Evolutionary conservation across 1,284 basidiomycete genomes (phyloP).

Genomic region (Ustilago trichophora): DNA sequence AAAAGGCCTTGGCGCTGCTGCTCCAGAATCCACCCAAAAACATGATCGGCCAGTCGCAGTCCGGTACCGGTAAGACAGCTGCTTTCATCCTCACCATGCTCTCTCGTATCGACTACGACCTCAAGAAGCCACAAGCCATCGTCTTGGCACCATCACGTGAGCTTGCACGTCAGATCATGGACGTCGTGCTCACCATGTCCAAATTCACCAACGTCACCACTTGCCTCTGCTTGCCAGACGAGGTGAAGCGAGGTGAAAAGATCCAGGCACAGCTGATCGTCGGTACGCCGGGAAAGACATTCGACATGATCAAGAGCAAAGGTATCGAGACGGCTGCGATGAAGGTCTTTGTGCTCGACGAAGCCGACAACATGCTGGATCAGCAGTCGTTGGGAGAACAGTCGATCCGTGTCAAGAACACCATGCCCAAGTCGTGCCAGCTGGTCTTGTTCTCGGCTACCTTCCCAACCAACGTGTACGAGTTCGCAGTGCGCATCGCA

Average conservation of each 20-base stretch:
- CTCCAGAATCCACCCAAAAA: conserved; percentile 91
- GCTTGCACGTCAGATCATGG: conserved; percentile 96
- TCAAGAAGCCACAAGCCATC: conserved; percentile 78
- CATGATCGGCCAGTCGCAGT: conserved; percentile 99
- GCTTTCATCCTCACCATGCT: conserved; percentile 98
- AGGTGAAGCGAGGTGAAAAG: conserved; percentile 74
- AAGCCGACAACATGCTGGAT: conserved; percentile 98
- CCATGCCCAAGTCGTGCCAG: conserved; percentile 77
- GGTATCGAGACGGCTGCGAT: conserved; percentile 76
- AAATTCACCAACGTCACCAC: conserved; percentile 92
- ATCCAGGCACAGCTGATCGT: conserved; percentile 91
- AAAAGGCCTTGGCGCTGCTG: conserved; percentile 90
- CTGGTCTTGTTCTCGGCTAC: conserved; percentile 98
- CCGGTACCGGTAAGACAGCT: conserved; percentile 98
- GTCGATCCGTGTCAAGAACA: conserved; percentile 87
- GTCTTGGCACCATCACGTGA: conserved; percentile 81
- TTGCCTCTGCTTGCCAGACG: conserved; percentile 91
- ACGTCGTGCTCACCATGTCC: conserved; percentile 91
- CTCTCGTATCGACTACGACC: conserved; percentile 85
- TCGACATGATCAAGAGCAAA: conserved; percentile 74
- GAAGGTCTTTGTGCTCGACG: conserved; percentile 95
- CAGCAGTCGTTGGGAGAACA: conserved; percentile 96
- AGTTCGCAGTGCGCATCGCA: conserved; percentile 89
- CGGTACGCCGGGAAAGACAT: conserved; percentile 94
- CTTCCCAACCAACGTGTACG: conserved; percentile 90